Conservation (phyloP, 495 filamentous ascomycete genomes). For the Glutinoglossum americanum region DNA sequence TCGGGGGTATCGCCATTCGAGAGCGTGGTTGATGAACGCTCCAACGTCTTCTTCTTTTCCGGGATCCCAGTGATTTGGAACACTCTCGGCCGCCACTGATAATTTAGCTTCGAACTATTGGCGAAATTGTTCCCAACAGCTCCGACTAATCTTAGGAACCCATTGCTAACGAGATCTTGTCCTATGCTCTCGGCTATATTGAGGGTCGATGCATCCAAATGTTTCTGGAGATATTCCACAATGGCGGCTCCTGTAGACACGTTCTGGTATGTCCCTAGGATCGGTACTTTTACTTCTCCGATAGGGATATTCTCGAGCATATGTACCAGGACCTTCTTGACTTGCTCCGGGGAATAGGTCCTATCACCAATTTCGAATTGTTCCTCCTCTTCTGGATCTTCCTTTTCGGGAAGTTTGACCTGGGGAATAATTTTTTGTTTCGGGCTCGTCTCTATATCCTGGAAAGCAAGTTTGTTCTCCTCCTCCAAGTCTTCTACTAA, state of each 20-base stretch:
- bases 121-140: constrained; percentile 90
- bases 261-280: constrained; percentile 85
- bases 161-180: constrained; percentile 71
- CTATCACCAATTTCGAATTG: constrained; percentile 80
- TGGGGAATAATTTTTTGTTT: constrained; percentile 30
- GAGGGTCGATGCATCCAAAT: constrained; percentile 63
- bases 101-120: constrained; percentile 91
- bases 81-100: constrained; percentile 86
- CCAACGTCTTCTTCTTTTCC: constrained; percentile 56
- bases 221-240: constrained; percentile 77
- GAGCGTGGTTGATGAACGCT: constrained; percentile 39
- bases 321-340: constrained; percentile 74
- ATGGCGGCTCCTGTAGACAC: constrained; percentile 79
- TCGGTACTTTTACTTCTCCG: constrained; percentile 81
- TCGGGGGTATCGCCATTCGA: constrained; percentile 29
- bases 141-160: constrained; percentile 76
- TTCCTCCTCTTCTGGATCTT: constrained; percentile 41
- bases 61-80: constrained; percentile 75
- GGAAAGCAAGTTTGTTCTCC: constrained; percentile 94
- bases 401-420: constrained; percentile 35
- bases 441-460: constrained; percentile 43
- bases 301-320: constrained; percentile 74
- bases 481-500: constrained; percentile 91
- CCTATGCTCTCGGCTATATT: constrained; percentile 83
- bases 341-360: constrained; percentile 55